Conservation (phyloP, 768 basidiomycete genomes). For the Leucosporidium scottii region DNA sequence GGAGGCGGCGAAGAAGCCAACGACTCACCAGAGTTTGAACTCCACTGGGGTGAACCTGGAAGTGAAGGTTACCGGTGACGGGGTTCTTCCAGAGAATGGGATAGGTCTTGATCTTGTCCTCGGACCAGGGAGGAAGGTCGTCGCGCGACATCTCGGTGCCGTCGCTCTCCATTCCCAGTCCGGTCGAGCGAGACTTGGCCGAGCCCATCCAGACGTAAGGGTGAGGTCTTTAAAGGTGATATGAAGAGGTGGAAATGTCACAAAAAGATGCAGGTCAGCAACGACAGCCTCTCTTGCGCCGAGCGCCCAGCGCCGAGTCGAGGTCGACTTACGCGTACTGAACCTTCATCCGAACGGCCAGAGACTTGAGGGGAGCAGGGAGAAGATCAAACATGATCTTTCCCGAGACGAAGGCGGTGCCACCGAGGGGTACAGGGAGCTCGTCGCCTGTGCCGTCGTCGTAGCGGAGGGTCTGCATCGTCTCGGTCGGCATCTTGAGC, state of each 20-base stretch:
- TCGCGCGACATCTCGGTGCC: slow-evolving; percentile 59
- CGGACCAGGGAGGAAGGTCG: slow-evolving; percentile 76
- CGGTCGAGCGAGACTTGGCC: slow-evolving; percentile 64
- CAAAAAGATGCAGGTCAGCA: too few relatives aligned
- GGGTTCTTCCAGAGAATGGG: slow-evolving; percentile 90
- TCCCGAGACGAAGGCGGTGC: slow-evolving; percentile 68
- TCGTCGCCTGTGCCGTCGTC: slow-evolving; percentile 76
- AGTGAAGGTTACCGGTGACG: slow-evolving; percentile 68
- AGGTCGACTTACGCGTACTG: slow-evolving; percentile 50
- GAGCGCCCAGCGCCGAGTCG: neutral
- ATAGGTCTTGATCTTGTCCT: slow-evolving; percentile 62
- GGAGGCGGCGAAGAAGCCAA: neutral
- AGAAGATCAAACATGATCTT: slow-evolving; percentile 77
- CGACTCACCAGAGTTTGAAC: slow-evolving; percentile 14
- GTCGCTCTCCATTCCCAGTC: slow-evolving; percentile 73
- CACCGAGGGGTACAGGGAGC: slow-evolving; percentile 71
- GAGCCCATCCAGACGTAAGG: slow-evolving; percentile 88
- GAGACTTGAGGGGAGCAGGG: slow-evolving; percentile 61
- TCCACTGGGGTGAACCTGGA: slow-evolving; percentile 67
- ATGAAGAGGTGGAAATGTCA: neutral
- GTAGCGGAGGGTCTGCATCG: slow-evolving; percentile 47
- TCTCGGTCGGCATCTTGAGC: slow-evolving; percentile 55
- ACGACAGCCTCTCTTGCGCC: neutral
- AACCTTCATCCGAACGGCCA: slow-evolving; percentile 69
- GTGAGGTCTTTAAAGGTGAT: slow-evolving; percentile 49